Evolutionary conservation across 1,139 yeast species (phyloP).

Genomic region (Yarrowia galli): DNA sequence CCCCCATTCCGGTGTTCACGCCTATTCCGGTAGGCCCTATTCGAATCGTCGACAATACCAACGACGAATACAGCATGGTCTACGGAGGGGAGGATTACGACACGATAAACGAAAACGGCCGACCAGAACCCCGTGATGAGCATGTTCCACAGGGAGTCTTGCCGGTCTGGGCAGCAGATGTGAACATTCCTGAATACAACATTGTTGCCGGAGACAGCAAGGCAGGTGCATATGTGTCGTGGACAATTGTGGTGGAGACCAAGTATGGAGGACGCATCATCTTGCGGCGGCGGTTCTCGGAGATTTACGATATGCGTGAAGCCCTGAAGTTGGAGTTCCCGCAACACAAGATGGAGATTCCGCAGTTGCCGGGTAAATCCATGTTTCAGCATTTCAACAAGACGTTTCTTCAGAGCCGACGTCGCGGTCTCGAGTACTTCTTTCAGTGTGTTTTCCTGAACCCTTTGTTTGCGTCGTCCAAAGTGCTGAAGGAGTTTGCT

Average conservation of each 20-base stretch:
- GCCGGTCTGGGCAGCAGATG: slow-evolving; percentile 53
- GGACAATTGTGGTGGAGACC: slow-evolving; percentile 52
- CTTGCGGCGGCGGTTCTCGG: slow-evolving; percentile 69
- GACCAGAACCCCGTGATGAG: slow-evolving; percentile 32
- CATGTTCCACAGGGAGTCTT: slow-evolving; percentile 15
- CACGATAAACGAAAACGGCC: slow-evolving; percentile 25
- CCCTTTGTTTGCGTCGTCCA: slow-evolving; percentile 61
- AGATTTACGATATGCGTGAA: slow-evolving; percentile 61
- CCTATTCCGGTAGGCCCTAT: slow-evolving; percentile 40
- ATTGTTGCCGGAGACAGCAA: slow-evolving; percentile 51
- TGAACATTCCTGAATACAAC: slow-evolving; percentile 54
- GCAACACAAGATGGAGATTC: slow-evolving; percentile 56
- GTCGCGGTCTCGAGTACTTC: slow-evolving; percentile 78
- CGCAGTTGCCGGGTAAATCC: slow-evolving; percentile 73
- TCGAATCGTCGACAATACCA: slow-evolving; percentile 38
- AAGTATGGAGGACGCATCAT: slow-evolving; percentile 57
- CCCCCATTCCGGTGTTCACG: slow-evolving; percentile 34
- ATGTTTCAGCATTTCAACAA: slow-evolving; percentile 59
- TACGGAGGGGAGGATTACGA: slow-evolving; percentile 35
- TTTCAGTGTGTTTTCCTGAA: slow-evolving; percentile 70
- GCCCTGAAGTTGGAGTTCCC: slow-evolving; percentile 56
- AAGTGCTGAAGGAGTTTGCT: slow-evolving; percentile 61
- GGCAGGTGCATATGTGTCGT: slow-evolving; percentile 54
- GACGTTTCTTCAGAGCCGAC: slow-evolving; percentile 66
- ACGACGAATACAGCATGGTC: slow-evolving; percentile 35